phyloP scores from a whole-genome alignment of 2,329 filamentous ascomycete genomes.

The Saccharata proteae region DNA sequence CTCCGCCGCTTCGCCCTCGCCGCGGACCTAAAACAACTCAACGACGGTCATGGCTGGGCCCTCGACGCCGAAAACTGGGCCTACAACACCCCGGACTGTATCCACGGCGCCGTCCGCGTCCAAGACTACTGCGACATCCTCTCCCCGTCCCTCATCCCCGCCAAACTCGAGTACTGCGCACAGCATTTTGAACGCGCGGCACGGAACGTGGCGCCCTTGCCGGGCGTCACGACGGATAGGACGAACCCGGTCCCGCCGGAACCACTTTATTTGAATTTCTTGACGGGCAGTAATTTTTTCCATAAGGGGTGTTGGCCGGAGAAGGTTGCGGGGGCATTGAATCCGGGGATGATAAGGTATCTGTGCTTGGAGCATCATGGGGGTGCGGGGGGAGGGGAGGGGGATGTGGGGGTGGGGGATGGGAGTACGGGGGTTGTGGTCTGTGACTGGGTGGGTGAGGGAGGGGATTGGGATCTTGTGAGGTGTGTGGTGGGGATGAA shows the following conservation, averaged over 20 bases:
- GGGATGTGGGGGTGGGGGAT: slow-evolving; percentile 45
- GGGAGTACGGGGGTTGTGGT: slow-evolving; percentile 79
- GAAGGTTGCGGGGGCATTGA: slow-evolving; percentile 75
- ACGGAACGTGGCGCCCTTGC: slow-evolving; percentile 21
- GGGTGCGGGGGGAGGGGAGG: slow-evolving; percentile 12
- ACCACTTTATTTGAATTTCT: slow-evolving; percentile 81
- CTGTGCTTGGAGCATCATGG: slow-evolving; percentile 40
- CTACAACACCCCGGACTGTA: slow-evolving; percentile 73
- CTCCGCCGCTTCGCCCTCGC: slow-evolving; percentile 67
- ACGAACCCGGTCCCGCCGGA: slow-evolving; percentile 31
- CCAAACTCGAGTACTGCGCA: slow-evolving; percentile 64
- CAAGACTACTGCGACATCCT: slow-evolving; percentile 92
- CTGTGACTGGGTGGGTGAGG: slow-evolving; percentile 81
- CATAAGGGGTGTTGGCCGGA: slow-evolving; percentile 87
- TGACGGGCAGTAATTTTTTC: slow-evolving; percentile 91
- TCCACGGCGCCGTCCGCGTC: slow-evolving; percentile 63
- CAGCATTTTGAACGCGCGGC: slow-evolving; percentile 65
- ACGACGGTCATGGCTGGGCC: slow-evolving; percentile 42
- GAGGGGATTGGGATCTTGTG: slow-evolving; percentile 84
- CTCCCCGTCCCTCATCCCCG: slow-evolving; percentile 60
- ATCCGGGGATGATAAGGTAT: slow-evolving; percentile 57
- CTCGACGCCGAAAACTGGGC: slow-evolving; percentile 60
- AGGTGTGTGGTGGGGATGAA: slow-evolving; percentile 89
- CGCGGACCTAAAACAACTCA: slow-evolving; percentile 35
- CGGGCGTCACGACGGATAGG: slow-evolving; percentile 27